Evolutionary conservation across 768 basidiomycete species (phyloP).

Genomic region (Macrolepiota fuliginosa): DNA sequence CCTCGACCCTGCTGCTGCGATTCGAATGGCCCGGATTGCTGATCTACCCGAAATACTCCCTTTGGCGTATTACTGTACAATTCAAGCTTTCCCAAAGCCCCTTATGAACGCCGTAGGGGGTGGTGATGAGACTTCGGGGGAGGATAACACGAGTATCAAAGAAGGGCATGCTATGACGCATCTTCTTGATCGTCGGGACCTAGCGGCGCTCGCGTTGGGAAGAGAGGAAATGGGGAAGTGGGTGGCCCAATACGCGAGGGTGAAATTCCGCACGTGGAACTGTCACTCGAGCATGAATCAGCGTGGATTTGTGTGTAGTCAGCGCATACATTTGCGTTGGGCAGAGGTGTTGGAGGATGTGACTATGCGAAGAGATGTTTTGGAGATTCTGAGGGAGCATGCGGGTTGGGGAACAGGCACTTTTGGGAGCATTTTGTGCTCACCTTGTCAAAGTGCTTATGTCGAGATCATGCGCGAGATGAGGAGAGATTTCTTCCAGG

Average conservation of each 20-base stretch:
- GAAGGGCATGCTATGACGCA: not conserved
- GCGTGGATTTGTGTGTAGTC: conserved; percentile 5
- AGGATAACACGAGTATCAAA: too few species aligned
- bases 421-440: conserved; percentile 8
- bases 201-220: conserved; percentile 1
- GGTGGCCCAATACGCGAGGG: conserved; percentile 5
- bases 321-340: conserved; percentile 11
- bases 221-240: conserved; percentile 9
- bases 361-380: conserved; percentile 9
- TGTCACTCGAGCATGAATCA: conserved; percentile 4
- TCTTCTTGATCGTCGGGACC: conserved; percentile 4
- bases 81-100: conserved; percentile 1
- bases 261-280: conserved; percentile 4
- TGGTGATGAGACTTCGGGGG: not conserved
- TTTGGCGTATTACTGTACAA: conserved; percentile 6
- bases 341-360: conserved; percentile 11
- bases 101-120: too few species aligned
- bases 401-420: conserved; percentile 10
- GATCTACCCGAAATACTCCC: conserved; percentile 7
- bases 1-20: conserved; percentile 8
- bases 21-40: conserved; percentile 9
- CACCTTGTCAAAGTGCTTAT: conserved; percentile 8
- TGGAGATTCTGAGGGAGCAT: conserved; percentile 13
- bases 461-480: conserved; percentile 11
- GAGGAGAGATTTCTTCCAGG: conserved; percentile 10